phyloP scores from a whole-genome alignment of 345 rosid species.

The Erodium maritimum region DNA sequence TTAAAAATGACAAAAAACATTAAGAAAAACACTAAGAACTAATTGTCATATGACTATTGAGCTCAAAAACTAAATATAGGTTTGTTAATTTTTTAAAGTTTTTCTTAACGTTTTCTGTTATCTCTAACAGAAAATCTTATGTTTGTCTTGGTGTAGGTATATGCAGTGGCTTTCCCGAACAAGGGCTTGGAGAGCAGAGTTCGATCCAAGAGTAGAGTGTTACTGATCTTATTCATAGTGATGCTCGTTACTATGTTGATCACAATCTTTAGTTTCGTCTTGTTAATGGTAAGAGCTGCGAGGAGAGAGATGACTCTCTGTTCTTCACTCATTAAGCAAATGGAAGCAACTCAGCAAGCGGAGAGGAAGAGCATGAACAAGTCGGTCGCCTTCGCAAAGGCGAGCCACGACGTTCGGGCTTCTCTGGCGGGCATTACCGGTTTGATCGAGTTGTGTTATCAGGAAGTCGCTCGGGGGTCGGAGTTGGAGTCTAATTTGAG shows the following conservation, averaged over 20 bases:
- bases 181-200: conserved; percentile 14
- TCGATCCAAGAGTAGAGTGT: conserved; percentile 10
- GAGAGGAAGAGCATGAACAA: conserved; percentile 68
- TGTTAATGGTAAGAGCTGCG: conserved; percentile 26
- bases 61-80: no score
- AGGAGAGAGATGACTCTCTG: conserved; percentile 37
- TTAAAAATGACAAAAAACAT: no score
- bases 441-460: conserved; percentile 32
- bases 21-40: no score
- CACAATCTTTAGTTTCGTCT: conserved; percentile 19
- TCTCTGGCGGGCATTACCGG: conserved; percentile 52
- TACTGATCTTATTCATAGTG: conserved; percentile 19
- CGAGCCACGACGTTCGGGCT: conserved; percentile 72
- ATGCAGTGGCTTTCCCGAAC: conserved; percentile 32
- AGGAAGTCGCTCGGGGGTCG: conserved; percentile 28
- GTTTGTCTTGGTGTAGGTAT: conserved; percentile 31
- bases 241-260: conserved; percentile 15
- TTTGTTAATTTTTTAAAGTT: no score
- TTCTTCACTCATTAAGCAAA: conserved; percentile 46
- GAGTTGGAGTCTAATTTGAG: conserved; percentile 28
- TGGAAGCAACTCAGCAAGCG: conserved; percentile 70
- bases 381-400: conserved; percentile 55
- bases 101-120: no score
- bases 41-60: no score
- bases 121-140: no score